phyloP scores from a whole-genome alignment of 164 flowering plant species.

The Sextonia rubra region DNA sequence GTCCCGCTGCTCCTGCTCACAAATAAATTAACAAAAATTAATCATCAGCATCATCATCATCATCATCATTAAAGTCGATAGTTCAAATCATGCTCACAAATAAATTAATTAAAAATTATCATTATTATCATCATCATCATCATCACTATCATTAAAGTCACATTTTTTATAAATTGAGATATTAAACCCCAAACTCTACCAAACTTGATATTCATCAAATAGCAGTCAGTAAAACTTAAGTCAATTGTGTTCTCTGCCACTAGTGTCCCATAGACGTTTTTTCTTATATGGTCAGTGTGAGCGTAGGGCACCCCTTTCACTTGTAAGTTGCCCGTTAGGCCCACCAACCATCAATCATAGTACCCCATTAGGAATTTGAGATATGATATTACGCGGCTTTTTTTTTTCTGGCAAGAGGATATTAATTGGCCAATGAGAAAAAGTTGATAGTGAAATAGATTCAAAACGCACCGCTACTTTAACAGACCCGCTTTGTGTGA shows the following conservation, averaged over 20 bases:
- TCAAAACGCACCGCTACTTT: slow-evolving; percentile 37
- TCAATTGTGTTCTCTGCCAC: slow-evolving; percentile 45
- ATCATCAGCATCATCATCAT: too few species aligned
- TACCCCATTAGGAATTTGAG: not conserved
- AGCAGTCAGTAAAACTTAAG: too few species aligned
- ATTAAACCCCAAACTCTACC: too few species aligned
- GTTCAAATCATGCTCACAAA: slow-evolving; percentile 20
- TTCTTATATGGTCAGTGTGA: slow-evolving; percentile 27
- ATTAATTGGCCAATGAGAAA: not conserved
- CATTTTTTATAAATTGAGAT: not conserved
- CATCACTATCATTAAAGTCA: too few species aligned
- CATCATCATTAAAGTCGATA: too few species aligned
- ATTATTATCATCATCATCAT: too few species aligned
- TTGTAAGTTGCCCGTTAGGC: slow-evolving; percentile 42
- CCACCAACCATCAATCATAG: slow-evolving; percentile 18
- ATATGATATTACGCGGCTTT: not conserved
- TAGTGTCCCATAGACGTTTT: slow-evolving; percentile 38
- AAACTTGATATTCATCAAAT: too few species aligned
- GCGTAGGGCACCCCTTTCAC: slow-evolving; percentile 42
- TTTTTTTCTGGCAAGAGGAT: too few species aligned
- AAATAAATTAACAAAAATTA: not conserved
- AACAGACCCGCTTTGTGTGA: slow-evolving; percentile 45
- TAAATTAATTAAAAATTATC: too few species aligned
- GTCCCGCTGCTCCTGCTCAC: not conserved
- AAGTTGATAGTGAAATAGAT: not conserved